A percentile compares a stretch with the other conserved stretches of the same genome.
These are phyloP conservation scores for Fusarium mexicanum DNA, from an alignment of 2,329 filamentous ascomycete genomes.

Conservation along the genomic window DNA sequence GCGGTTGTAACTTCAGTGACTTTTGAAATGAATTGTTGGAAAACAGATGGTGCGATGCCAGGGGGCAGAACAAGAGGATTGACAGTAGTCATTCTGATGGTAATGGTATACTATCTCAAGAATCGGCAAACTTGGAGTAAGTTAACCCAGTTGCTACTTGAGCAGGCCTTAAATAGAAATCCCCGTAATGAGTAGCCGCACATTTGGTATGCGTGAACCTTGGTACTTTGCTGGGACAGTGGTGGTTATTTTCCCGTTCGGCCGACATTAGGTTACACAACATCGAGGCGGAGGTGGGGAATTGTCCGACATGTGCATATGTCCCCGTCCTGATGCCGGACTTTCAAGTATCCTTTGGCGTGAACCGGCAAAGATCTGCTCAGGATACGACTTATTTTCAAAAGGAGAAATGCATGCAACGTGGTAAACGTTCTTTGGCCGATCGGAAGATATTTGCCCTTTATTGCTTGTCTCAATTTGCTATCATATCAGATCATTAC, in stretches of 20 bases:
- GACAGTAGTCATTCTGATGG: background rate
- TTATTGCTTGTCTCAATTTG: background rate
- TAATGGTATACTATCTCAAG: background rate
- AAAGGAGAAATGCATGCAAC: background rate
- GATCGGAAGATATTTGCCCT: too few species aligned
- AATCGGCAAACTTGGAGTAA: background rate
- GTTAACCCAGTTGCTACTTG: too few species aligned
- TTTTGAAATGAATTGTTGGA: slow-evolving; percentile 21
- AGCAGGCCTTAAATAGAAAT: background rate
- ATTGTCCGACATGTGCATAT: background rate
- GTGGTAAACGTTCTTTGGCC: background rate
- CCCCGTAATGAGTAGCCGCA: fast-evolving
- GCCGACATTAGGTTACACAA: background rate
- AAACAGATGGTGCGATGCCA: background rate
- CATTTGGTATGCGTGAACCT: fast-evolving
- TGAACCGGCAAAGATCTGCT: background rate
- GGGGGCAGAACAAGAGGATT: slow-evolving; percentile 23
- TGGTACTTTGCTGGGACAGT: too few species aligned
- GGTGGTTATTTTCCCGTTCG: background rate
- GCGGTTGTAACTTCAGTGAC: background rate
- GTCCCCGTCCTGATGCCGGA: too few species aligned
- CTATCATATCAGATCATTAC: background rate
- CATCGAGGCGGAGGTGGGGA: background rate
- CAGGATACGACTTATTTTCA: background rate
- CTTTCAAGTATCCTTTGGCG: background rate